Evolutionary conservation across 2,329 filamentous ascomycete species (phyloP), one percentile per base, ranked within the genome.

Genomic region (Cladosporium colombiae): DNA sequence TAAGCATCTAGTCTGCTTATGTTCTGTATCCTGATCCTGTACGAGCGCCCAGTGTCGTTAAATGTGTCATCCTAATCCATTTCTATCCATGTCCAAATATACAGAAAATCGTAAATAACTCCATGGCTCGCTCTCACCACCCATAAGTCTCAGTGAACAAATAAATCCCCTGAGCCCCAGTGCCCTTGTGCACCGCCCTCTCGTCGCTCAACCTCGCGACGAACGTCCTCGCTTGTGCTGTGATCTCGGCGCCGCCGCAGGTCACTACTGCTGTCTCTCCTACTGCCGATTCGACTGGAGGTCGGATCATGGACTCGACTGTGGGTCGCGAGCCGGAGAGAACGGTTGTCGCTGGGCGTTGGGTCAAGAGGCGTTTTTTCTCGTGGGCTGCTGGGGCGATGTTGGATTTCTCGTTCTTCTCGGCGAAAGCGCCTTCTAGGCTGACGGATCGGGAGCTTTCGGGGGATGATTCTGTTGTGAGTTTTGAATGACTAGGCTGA

Each of bases 111-210:
- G 40, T n/a, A n/a, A n/a, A n/a, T n/a, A n/a, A n/a, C n/a, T n/a
- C n/a, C n/a, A n/a, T n/a, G n/a, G n/a, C n/a, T n/a, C n/a, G n/a
- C n/a, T n/a, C n/a, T 60, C 23, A 75, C 73, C 72, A 87, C 3
- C 81, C 83, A 76, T 87, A 88, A 21, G 79, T 81, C 74, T 89
- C 87, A 0, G 82, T 82, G 75, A 88, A 85, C 35, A 88, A 73
- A 73, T 84, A 88, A 31, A 89, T 84, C 0, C 87, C 88, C 73
- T 89, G 86, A 16, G 88, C 88, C 0, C 86, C 87, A 0, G 85
- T 89, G 2, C 88, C 88, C 74, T 89, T 89, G 70, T 89, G 87
- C 52, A 89, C 86, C 3, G 86, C 88, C 33, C 88, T 79, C 75
- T 90, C 88, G 73, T 90, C 87, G 69, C 85, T 87, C 50, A 89